These are phyloP conservation scores for Cyclotella cryptica DNA, from an alignment of 108 stramenopile species.

Conservation along the genomic window DNA sequence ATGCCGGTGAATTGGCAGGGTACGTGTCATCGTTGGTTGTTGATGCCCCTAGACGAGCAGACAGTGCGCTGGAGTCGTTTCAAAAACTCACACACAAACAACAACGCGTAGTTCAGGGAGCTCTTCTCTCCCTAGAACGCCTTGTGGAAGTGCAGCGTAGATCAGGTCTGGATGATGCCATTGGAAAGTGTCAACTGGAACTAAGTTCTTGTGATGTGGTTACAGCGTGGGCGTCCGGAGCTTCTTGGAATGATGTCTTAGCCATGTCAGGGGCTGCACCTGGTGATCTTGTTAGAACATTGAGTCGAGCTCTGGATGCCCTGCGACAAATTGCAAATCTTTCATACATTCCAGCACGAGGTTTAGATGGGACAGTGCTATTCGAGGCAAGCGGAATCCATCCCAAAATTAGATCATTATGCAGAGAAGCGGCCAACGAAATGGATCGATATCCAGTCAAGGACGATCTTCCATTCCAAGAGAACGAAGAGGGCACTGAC, in stretches of 20 bases:
- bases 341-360: conserved; percentile 65
- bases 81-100: conserved; percentile 58
- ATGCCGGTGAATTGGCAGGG: conserved; percentile 74
- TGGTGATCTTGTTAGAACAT: conserved; percentile 76
- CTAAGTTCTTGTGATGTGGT: conserved; percentile 73
- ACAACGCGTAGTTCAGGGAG: conserved; percentile 75
- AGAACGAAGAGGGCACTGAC: conserved; percentile 11
- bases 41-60: conserved; percentile 60
- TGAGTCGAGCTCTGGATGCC: conserved; percentile 80
- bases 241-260: conserved; percentile 79
- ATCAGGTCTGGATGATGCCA: conserved; percentile 61
- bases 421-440: conserved; percentile 68
- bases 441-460: conserved; percentile 89
- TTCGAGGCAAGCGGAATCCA: conserved; percentile 69
- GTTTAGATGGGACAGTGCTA: conserved; percentile 42
- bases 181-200: conserved; percentile 66
- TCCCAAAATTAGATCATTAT: conserved; percentile 67
- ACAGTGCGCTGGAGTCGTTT: conserved; percentile 63
- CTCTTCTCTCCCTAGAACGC: conserved; percentile 68
- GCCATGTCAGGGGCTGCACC: conserved; percentile 78
- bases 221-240: conserved; percentile 82
- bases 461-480: conserved; percentile 80
- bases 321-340: conserved; percentile 78
- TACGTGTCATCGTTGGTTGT: conserved; percentile 79
- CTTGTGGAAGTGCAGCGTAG: conserved; percentile 75